Evolutionary conservation across 2,329 filamentous ascomycete species (phyloP), one percentile per base, ranked within the genome.

Genomic region (Teratosphaeria pseudoeucalypti): DNA sequence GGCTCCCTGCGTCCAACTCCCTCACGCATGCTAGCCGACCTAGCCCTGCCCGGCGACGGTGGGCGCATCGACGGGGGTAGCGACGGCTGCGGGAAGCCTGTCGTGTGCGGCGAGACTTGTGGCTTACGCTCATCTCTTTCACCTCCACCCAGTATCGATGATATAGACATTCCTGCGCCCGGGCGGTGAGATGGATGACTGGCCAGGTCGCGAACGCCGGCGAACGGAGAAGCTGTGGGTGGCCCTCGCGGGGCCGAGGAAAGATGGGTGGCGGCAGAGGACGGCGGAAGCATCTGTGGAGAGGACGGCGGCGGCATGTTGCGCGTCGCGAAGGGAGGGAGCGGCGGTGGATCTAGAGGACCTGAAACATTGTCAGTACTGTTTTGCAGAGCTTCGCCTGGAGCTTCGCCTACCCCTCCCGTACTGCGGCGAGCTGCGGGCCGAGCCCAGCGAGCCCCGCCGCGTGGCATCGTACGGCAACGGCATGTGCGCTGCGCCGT

Each of bases 121-220:
- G 64, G 60, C 47, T 64, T 67, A 16, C 63, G 65, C 12, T 71
- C 71, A 23, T 71, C 67, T 29, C 63, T 61, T 23, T 71, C 65
- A 73, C 62, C 61, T 23, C 71, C 65, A 73, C 85, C 86, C 61
- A 89, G 80, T 73, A 89, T 82, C 53, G 85, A 85, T n/a, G 85
- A 87, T 72, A 89, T 88, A 54, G 86, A 87, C 85, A 89, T 88
- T 74, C 83, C 85, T 68, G 82, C 82, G 57, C 81, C 81, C 12
- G 82, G 81, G 61, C 85, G 79, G 70, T 82, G 77, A 59, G 77
- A 72, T n/a, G 60, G 47, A 52, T 81, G 68, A 19, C 76, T 74
- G 55, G 82, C 78, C 55, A 82, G 75, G 64, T 87, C 84, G 68
- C 84, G 81, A 61, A 77, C 75, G 72, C 74, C 70, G 57, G 75